Base-by-base conservation (phyloP, 345 rosid species). In the Diplotaxis tenuifolia region DNA sequence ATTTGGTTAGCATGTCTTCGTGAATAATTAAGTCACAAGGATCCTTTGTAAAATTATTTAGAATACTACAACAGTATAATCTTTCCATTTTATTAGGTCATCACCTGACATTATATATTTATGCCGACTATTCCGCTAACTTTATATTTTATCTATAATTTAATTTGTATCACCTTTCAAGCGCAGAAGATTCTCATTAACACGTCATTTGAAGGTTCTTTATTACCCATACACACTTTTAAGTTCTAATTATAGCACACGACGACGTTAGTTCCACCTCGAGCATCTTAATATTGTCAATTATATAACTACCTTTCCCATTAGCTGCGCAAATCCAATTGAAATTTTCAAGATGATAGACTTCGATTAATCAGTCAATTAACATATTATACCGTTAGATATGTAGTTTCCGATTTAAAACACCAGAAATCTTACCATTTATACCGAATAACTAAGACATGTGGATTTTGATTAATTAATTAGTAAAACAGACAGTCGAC, bases 1-100 rank as follows among this genome's bases (percentile, higher is more conserved):
- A 75, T 42, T 42, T 42, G 50, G 8, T 42, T 4, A 42, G 73
- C 73, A 61, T 68, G 57, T 75, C 32, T 61, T 53, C 11, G 50
- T 27, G 56, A 61, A 75, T 40, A 52, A 52, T 52, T 68, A 38
- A 7, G 7, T 53, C 78, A 66, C 77, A 73, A 55, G 77, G 65
- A 18, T 45, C 56, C n/a, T 25, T 40, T 1, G 34, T 29, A 29
- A 29, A 29, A 23, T 1, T 23, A 23, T 23, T 23, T 23, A 23
- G 25, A 23, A 23, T 23, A 23, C 3, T 23, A 23, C 3, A 25
- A 50, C n/a, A 25, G 14, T 67, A 40, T 75, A 53, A 66, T 67
- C 32, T 49, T 73, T 65, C 15, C 14, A 3, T 47, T 65, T 31
- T 7, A 23, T 55, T 55, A 23, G 5, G 31, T 23, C 18, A 28